Percentiles rank a stretch among this genome's conserved stretches.
Evolutionary conservation across 2,329 filamentous ascomycete genomes (phyloP).

Genomic region (Colletotrichum aenigma): DNA sequence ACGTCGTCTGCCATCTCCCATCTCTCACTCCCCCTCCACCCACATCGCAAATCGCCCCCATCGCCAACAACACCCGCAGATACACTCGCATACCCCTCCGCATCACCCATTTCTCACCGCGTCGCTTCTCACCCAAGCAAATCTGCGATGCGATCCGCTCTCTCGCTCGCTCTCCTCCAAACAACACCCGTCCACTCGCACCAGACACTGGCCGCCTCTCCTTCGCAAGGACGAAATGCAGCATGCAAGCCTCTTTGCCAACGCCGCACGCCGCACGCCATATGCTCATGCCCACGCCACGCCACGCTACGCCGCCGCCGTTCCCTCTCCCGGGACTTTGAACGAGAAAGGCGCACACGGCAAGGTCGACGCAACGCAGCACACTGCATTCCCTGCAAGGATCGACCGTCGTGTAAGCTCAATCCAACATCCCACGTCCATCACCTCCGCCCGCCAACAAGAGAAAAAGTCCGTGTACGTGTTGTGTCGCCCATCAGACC

Average conservation of each 20-base stretch:
- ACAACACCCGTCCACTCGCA: not conserved
- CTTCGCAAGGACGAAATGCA: not conserved
- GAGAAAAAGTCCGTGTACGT: not conserved
- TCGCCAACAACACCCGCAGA: not conserved
- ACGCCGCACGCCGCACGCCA: not conserved
- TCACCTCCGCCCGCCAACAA: not conserved
- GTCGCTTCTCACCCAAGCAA: not conserved
- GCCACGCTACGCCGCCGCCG: not conserved
- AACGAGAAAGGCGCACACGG: not conserved
- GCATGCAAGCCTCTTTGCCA: not conserved
- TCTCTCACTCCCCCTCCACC: not conserved
- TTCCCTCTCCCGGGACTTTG: not conserved
- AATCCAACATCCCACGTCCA: not conserved
- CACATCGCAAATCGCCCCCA: not conserved
- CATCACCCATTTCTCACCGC: not conserved
- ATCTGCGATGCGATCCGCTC: not conserved
- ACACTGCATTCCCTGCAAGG: constrained; percentile 7
- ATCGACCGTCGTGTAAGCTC: constrained; percentile 15
- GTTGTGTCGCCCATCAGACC: not conserved
- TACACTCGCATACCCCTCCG: constrained; percentile 5
- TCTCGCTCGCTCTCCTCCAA: not conserved
- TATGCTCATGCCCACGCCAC: not conserved
- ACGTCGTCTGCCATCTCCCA: not conserved
- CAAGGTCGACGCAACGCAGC: not conserved
- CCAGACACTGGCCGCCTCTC: not conserved